Evolutionary conservation across 2,329 filamentous ascomycete species (phyloP), one percentile per base, ranked within the genome.

Genomic region (Cercospora sp.): DNA sequence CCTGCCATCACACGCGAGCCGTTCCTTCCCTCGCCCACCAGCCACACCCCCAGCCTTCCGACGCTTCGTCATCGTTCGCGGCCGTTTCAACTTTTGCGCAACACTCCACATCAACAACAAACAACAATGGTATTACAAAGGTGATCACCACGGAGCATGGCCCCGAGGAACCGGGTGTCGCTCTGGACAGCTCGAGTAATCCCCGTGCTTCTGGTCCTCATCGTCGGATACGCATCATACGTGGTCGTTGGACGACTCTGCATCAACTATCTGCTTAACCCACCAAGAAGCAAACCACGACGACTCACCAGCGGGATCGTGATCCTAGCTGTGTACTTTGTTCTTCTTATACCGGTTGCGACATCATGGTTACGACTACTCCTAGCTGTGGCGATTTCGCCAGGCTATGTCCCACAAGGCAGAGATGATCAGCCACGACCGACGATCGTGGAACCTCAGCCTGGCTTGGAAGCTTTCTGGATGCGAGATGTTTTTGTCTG

Each of bases 401-500:
- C 93, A 0, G 94, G 92, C 3, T 86, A 93, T 64, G 85, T 94
- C 0, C 89, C 91, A 0, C 85, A 90, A 33, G 87, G 86, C n/a
- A 74, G 81, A 71, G 28, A 73, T 39, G 18, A 71, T 62, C 30
- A 66, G 57, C 58, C 67, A 60, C 39, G 39, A 60, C 67, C 67
- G 45, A 69, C 62, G 33, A 48, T 58, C n/a, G 78, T 72, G 66
- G 72, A 69, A 64, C 77, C 91, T 70, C 87, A 87, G 62, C 87
- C 88, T 10, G 90, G 90, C 0, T 82, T 94, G 61, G 90, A 94
- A 73, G 80, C 83, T 3, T 96, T 96, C 77, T 96, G 95, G 76
- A 90, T 86, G 70, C 92, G 90, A 77, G 90, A 96, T 72, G 87
- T 92, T 1, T 98, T 96, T 77, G 85, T 93, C 2, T 97, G 92